Base-by-base conservation (phyloP, 176 grass and related monocot species). In the Juncus inflexus region DNA sequence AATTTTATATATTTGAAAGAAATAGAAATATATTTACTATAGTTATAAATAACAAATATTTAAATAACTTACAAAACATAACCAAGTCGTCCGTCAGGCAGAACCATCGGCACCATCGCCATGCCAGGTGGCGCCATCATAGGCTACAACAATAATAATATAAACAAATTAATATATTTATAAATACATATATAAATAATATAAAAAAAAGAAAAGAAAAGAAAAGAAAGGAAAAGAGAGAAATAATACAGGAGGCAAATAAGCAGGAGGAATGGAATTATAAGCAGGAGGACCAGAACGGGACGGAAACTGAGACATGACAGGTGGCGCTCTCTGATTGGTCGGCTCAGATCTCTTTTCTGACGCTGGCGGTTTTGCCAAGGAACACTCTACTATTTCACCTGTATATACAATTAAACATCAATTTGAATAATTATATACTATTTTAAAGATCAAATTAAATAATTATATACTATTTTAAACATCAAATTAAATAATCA, bases 351-450 rank as follows among this genome's bases (percentile, higher is more conserved):
- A 16, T 47, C 43, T 47, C 77, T 91, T 97, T 75, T 86, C 90
- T 10, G 83, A 82, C 45, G 92, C 43, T 58, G 83, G 84, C 80
- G 87, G 87, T 66, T 97, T 97, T 54, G 92, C 92, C 63, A 89
- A 83, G 38, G 92, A 97, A 69, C 82, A 97, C 41, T 91, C 92
- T 42, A 91, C 70, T 40, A 89, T 71, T 19, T 91, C 85, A 62
- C 85, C 92, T 97, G 64, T 81, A 15, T 61, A 8, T 61, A 7
- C 1, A 2, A 19, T 5, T 61, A 7, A 19, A 19, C 28, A 36
- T 7, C 12, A 56, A 61, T 2, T 19, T 61, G 3, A 19, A 15
- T 19, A 61, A 19, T n/a, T 61, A 19, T 61, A 15, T 8, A 36
- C 13, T 61, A 7, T 61, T 8, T 61, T 15, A n/a, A n/a, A n/a